These are phyloP conservation scores for Entonaema liquescens DNA, from an alignment of 495 filamentous ascomycete genomes.

Conservation along the genomic window DNA sequence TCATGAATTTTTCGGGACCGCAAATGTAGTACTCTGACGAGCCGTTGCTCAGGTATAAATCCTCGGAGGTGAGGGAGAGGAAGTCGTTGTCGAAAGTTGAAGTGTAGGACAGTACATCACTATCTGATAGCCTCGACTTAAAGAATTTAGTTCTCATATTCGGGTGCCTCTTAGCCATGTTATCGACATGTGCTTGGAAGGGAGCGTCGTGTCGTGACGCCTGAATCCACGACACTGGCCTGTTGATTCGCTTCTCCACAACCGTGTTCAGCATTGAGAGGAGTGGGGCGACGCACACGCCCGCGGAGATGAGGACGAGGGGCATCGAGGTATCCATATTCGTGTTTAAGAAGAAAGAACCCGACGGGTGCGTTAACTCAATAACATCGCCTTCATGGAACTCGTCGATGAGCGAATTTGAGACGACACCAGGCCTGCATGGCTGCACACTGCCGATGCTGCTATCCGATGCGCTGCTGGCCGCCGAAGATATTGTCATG, in stretches of 20 bases:
- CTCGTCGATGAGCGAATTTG: constrained; percentile 71
- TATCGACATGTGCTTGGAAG: constrained; percentile 62
- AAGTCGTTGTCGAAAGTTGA: constrained; percentile 65
- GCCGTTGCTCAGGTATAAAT: constrained; percentile 60
- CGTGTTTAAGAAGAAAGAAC: constrained; percentile 70
- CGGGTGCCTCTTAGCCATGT: constrained; percentile 53
- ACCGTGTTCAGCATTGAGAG: constrained; percentile 71
- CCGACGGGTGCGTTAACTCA: constrained; percentile 72
- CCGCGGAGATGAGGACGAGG: constrained; percentile 72
- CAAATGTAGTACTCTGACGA: constrained; percentile 72
- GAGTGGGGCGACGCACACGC: constrained; percentile 73
- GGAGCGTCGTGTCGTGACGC: constrained; percentile 62
- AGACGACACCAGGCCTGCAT: constrained; percentile 65
- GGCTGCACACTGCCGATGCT: constrained; percentile 45
- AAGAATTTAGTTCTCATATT: constrained; percentile 55
- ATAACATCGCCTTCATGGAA: constrained; percentile 68
- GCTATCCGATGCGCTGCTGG: constrained; percentile 46
- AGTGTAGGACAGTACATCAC: constrained; percentile 56
- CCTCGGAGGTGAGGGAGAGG: constrained; percentile 55
- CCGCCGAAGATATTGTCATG: constrained; percentile 43
- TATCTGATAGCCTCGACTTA: constrained; percentile 48
- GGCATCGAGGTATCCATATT: constrained; percentile 54
- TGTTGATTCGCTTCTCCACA: constrained; percentile 43
- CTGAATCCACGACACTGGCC: constrained; percentile 74
- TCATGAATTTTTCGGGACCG: constrained; percentile 68